Percentiles rank a stretch among this genome's conserved stretches.
Evolutionary conservation across 2,329 filamentous ascomycete genomes (phyloP).

Genomic region (Apiospora malaysiana): DNA sequence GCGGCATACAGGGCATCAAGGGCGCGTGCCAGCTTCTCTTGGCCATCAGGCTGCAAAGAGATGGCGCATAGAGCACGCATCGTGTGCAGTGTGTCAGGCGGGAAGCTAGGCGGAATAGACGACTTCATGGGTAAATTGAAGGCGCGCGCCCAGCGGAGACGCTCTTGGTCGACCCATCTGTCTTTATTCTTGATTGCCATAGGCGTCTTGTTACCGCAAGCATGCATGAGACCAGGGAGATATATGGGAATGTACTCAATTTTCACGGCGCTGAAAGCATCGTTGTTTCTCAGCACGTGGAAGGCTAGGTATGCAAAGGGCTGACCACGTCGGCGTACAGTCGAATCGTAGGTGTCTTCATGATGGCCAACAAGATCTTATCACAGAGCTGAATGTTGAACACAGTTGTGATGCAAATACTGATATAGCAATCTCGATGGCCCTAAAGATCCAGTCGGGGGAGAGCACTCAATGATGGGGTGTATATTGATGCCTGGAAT

Average conservation of each 20-base stretch:
- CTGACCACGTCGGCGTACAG: conserved; percentile 48
- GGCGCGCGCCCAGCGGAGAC: conserved; percentile 41
- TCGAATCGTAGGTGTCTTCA: conserved; percentile 39
- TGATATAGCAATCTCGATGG: too few species aligned
- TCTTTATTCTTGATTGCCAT: conserved; percentile 47
- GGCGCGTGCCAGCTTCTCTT: conserved; percentile 31
- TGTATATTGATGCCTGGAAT: too few species aligned
- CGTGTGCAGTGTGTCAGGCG: conserved; percentile 41
- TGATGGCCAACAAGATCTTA: conserved; percentile 4
- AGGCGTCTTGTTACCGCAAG: conserved; percentile 43
- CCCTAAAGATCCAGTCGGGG: too few species aligned
- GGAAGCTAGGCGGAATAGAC: conserved; percentile 41
- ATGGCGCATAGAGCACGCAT: conserved; percentile 43
- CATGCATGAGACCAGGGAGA: conserved; percentile 45
- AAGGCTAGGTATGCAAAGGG: conserved; percentile 47
- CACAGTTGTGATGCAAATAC: too few species aligned
- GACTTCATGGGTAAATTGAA: conserved; percentile 43
- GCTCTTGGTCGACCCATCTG: conserved; percentile 42
- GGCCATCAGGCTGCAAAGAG: conserved; percentile 26
- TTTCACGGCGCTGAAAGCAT: conserved; percentile 37
- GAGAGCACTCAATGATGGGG: too few species aligned
- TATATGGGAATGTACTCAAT: conserved; percentile 46
- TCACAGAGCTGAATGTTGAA: background rate
- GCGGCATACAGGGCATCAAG: conserved; percentile 42
- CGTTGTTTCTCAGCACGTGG: conserved; percentile 42